Percentiles rank a stretch among this genome's conserved stretches.
phyloP scores from a whole-genome alignment of 2,329 filamentous ascomycete genomes.

The Monilinia aucupariae region DNA sequence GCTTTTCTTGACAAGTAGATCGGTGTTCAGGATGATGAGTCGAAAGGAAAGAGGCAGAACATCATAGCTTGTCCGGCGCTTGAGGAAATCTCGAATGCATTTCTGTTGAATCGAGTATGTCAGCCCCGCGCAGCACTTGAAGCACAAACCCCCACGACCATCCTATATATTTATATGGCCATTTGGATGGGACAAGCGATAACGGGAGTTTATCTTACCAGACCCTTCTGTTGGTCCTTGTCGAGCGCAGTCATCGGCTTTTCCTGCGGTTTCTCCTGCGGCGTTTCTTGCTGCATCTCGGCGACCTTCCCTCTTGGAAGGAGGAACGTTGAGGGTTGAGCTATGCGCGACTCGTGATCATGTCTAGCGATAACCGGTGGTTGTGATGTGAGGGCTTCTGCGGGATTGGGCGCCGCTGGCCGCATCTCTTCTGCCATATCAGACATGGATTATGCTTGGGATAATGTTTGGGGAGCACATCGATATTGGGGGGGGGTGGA shows the following conservation, averaged over 20 bases:
- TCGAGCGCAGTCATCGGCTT: conserved; percentile 57
- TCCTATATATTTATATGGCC: conserved; percentile 5
- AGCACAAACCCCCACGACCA: conserved; percentile 12
- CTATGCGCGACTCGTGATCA: conserved; percentile 34
- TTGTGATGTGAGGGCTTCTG: conserved; percentile 23
- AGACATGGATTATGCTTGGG: conserved; percentile 31
- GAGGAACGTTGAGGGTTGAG: conserved; percentile 37
- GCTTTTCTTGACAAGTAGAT: conserved; percentile 93
- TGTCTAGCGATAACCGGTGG: conserved; percentile 30
- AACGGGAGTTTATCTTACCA: conserved; percentile 51
- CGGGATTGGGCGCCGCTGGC: conserved; percentile 30
- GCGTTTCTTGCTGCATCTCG: conserved; percentile 25
- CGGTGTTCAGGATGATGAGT: conserved; percentile 91
- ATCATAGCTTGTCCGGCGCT: conserved; percentile 94
- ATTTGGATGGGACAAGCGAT: conserved; percentile 4
- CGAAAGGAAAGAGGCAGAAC: conserved; percentile 94
- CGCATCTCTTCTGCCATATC: conserved; percentile 33
- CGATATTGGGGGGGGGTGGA: conserved; percentile 4
- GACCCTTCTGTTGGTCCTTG: conserved; percentile 69
- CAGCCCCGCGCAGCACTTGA: conserved; percentile 28
- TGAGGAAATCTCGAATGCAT: conserved; percentile 91
- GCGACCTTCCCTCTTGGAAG: conserved; percentile 26
- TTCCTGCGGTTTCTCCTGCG: conserved; percentile 66
- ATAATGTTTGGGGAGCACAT: conserved; percentile 15
- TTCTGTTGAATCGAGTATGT: conserved; percentile 48